Evolutionary conservation across 2,329 filamentous ascomycete species (phyloP).

Genomic region (Penicillium sp.): DNA sequence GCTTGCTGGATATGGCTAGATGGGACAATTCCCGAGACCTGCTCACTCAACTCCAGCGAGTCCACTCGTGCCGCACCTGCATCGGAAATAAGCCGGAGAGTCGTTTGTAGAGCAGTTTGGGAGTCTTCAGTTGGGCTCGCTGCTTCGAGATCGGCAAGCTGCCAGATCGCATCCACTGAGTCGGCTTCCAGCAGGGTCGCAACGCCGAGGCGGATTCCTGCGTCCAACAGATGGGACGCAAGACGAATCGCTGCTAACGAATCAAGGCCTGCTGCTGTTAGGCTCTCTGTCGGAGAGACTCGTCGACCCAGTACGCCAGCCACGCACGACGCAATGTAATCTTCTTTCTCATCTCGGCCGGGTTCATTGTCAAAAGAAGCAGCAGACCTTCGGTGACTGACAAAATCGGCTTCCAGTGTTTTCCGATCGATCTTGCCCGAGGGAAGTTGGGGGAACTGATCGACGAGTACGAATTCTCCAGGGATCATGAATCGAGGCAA

Average conservation of each 20-base stretch:
- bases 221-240: slow-evolving; percentile 59
- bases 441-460: slow-evolving; percentile 67
- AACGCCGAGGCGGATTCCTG: slow-evolving; percentile 56
- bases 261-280: slow-evolving; percentile 60
- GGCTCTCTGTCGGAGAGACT: slow-evolving; percentile 40
- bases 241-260: slow-evolving; percentile 62
- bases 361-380: slow-evolving; percentile 9
- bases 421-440: slow-evolving; percentile 81
- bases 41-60: slow-evolving; percentile 20
- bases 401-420: slow-evolving; percentile 56
- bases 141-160: slow-evolving; percentile 23
- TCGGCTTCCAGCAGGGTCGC: slow-evolving; percentile 59
- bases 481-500: slow-evolving; percentile 82
- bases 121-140: slow-evolving; percentile 21
- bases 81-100: slow-evolving; percentile 22
- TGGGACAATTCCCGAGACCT: slow-evolving; percentile 45
- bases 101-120: slow-evolving; percentile 12
- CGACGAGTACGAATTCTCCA: slow-evolving; percentile 62
- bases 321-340: slow-evolving; percentile 43
- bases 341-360: slow-evolving; percentile 27
- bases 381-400: slow-evolving; percentile 22
- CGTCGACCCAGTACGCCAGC: slow-evolving; percentile 41
- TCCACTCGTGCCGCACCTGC: slow-evolving; percentile 45
- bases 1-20: slow-evolving; percentile 73
- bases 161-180: slow-evolving; percentile 42